Percentiles rank a stretch among this genome's conserved stretches.
Conservation (phyloP, 75 land plant species). For the Gnetum montanum region DNA sequence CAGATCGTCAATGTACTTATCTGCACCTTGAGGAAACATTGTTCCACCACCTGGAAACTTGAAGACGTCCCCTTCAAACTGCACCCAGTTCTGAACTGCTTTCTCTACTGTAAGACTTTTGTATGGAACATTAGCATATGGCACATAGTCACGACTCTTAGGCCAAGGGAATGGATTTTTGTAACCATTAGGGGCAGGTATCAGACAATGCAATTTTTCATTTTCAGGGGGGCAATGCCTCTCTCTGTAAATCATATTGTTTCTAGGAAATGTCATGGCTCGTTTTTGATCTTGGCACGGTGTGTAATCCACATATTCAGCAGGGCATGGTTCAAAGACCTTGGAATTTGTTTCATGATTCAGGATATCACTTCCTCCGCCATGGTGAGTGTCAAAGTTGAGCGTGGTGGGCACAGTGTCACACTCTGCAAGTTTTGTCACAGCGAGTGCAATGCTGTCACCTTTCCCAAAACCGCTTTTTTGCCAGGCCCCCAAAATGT, state of each 20-base stretch:
- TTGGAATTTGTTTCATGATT: constrained; percentile 21
- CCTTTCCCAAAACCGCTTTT: constrained; percentile 71
- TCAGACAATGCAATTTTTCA: constrained; percentile 73
- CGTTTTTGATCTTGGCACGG: constrained; percentile 86
- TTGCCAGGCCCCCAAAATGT: constrained; percentile 78
- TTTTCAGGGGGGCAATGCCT: constrained; percentile 78
- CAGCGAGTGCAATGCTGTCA: constrained; percentile 50
- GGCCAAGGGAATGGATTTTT: constrained; percentile 92
- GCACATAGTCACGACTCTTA: constrained; percentile 87
- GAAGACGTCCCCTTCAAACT: constrained; percentile 81
- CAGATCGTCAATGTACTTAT: constrained; percentile 65
- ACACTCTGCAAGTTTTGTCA: constrained; percentile 49
- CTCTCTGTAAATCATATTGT: constrained; percentile 68
- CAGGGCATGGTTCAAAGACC: constrained; percentile 47
- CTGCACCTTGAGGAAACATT: constrained; percentile 91
- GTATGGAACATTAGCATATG: constrained; percentile 92
- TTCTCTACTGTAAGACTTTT: constrained; percentile 86
- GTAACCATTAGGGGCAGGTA: constrained; percentile 93
- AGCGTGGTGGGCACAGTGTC: constrained; percentile 21
- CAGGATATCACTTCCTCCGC: constrained; percentile 12
- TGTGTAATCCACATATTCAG: constrained; percentile 64
- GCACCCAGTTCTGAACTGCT: constrained; percentile 94
- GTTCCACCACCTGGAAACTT: constrained; percentile 98
- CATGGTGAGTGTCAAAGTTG: constrained; percentile 71
- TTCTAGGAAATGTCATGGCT: constrained; percentile 84